These are phyloP conservation scores for Hemileccinum impolitum DNA, from an alignment of 768 basidiomycete species.

Conservation along the genomic window DNA sequence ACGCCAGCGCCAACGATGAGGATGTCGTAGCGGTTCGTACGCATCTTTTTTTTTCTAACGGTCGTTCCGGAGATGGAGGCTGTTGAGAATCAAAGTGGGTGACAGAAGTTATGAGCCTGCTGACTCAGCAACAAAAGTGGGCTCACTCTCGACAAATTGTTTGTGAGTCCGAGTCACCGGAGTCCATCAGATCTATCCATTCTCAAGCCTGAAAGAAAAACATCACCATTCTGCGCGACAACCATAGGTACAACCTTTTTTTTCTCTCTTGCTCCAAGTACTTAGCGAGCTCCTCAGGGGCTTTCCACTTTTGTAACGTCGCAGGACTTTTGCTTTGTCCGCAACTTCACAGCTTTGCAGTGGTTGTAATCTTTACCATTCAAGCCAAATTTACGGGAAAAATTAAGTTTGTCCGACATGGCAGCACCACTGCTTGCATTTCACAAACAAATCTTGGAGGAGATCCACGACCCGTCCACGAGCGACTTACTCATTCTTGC, in stretches of 20 bases:
- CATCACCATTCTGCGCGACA: too few species aligned
- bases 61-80: neutral
- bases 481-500: slow-evolving; percentile 78
- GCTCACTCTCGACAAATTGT: neutral
- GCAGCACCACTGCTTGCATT: slow-evolving; percentile 49
- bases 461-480: slow-evolving; percentile 69
- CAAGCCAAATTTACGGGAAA: neutral
- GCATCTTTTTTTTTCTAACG: slow-evolving; percentile 7
- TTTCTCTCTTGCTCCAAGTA: too few species aligned
- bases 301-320: slow-evolving; percentile 3
- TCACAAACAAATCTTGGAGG: slow-evolving; percentile 64
- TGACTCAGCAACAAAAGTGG: slow-evolving; percentile 19
- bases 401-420: slow-evolving; percentile 14
- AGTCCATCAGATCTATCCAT: too few species aligned
- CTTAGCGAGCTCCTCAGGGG: slow-evolving; percentile 1
- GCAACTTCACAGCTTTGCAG: neutral
- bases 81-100: neutral
- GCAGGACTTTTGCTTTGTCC: neutral
- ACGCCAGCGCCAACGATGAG: slow-evolving; percentile 92
- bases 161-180: too few species aligned
- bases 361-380: slow-evolving; percentile 1
- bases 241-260: too few species aligned
- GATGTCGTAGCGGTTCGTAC: slow-evolving; percentile 54
- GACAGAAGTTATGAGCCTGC: neutral
- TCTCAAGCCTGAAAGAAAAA: too few species aligned